phyloP scores from a whole-genome alignment of 805 yeast species.

The Hanseniaspora valbyensis region DNA sequence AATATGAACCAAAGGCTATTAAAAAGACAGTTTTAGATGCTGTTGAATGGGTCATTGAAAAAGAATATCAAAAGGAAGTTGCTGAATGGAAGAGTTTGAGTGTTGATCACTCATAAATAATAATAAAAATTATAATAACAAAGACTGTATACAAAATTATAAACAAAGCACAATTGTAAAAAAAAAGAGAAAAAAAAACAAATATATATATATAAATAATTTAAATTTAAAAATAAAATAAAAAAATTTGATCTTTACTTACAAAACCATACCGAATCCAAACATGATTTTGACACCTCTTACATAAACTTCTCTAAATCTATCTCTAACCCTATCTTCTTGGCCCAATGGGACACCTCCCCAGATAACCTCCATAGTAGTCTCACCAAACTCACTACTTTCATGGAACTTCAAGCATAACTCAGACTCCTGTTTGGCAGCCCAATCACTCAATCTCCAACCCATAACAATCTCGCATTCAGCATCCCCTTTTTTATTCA shows the following conservation, averaged over 20 bases:
- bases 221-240: background rate
- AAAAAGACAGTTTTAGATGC: slow-evolving; percentile 71
- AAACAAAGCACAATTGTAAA: too few relatives aligned
- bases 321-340: slow-evolving; percentile 73
- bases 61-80: slow-evolving; percentile 64
- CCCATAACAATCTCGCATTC: slow-evolving; percentile 48
- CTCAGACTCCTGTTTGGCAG: slow-evolving; percentile 64
- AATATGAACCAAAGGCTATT: slow-evolving; percentile 63
- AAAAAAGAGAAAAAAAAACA: background rate
- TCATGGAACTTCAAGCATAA: slow-evolving; percentile 51
- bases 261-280: slow-evolving; percentile 90
- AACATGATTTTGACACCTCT: slow-evolving; percentile 82
- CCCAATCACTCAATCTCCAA: slow-evolving; percentile 91
- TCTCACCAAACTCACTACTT: slow-evolving; percentile 69
- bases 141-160: too few relatives aligned
- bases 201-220: slow-evolving; percentile 2
- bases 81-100: slow-evolving; percentile 50
- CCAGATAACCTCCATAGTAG: slow-evolving; percentile 67
- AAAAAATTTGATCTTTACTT: slow-evolving; percentile 15
- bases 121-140: background rate
- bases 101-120: background rate
- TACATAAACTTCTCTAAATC: slow-evolving; percentile 82
- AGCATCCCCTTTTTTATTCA: slow-evolving; percentile 26
- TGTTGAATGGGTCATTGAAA: slow-evolving; percentile 69
- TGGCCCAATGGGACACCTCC: slow-evolving; percentile 91